Conservation (phyloP, 768 basidiomycete genomes). For the Leccinum fibrillosum region DNA sequence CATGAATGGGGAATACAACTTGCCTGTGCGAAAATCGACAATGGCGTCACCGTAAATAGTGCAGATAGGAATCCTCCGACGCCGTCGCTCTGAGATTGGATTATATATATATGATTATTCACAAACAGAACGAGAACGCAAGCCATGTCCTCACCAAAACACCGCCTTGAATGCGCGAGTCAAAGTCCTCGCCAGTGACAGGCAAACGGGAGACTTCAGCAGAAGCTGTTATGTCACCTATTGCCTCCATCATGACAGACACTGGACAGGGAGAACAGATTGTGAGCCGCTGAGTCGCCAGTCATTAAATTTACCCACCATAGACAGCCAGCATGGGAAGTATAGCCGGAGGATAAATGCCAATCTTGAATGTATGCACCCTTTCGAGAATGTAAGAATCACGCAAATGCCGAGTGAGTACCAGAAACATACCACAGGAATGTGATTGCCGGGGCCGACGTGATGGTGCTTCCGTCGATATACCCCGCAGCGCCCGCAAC, state of each 20-base stretch:
- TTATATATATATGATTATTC: background rate
- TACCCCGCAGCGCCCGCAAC: conserved; percentile 80
- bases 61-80: conserved; percentile 76
- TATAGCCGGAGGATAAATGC: conserved; percentile 69
- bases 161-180: conserved; percentile 80
- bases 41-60: conserved; percentile 75
- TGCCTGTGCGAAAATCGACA: conserved; percentile 74
- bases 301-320: conserved; percentile 35
- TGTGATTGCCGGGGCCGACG: conserved; percentile 70
- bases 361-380: conserved; percentile 75
- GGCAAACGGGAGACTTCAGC: conserved; percentile 77
- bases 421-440: conserved; percentile 59
- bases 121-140: background rate
- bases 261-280: conserved; percentile 36
- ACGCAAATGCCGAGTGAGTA: background rate
- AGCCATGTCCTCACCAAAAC: conserved; percentile 47
- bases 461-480: conserved; percentile 64
- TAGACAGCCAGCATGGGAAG: conserved; percentile 63
- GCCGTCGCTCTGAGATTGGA: conserved; percentile 62
- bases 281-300: background rate
- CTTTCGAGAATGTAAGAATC: conserved; percentile 25
- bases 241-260: conserved; percentile 77
- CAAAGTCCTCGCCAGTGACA: conserved; percentile 74
- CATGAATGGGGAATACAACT: background rate
- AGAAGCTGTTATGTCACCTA: conserved; percentile 81